phyloP scores from a whole-genome alignment of 352 stramenopile species.

The Hyphochytrium catenoides region DNA sequence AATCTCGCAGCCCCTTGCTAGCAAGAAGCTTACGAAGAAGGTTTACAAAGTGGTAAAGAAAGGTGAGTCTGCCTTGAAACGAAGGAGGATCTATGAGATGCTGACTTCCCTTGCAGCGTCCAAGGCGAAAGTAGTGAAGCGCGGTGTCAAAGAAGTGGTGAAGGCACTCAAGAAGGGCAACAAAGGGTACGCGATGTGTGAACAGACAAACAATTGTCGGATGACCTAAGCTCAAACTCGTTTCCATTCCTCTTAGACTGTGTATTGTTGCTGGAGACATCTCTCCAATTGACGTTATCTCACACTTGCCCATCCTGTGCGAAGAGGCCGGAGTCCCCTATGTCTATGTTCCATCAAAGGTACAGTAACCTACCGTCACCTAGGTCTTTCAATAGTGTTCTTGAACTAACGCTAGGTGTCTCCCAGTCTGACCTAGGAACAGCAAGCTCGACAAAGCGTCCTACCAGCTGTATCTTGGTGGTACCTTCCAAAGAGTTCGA shows the following conservation, averaged over 20 bases:
- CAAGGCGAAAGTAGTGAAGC: constrained; percentile 85
- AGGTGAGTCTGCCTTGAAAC: constrained; percentile 4
- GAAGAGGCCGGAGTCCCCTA: constrained; percentile 98
- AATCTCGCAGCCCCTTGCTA: constrained; percentile 89
- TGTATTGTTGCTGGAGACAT: constrained; percentile 98
- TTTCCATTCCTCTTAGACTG: constrained; percentile 18
- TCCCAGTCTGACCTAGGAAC: constrained; percentile 69
- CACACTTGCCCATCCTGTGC: constrained; percentile 91
- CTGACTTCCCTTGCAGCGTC: constrained; percentile 52
- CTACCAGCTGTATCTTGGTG: constrained; percentile 94
- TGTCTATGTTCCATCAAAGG: constrained; percentile 90
- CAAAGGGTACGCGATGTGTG: constrained; percentile 67
- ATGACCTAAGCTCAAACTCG: background rate
- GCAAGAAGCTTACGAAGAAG: constrained; percentile 88
- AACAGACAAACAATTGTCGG: background rate
- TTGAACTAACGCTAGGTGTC: constrained; percentile 4
- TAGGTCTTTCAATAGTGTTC: background rate
- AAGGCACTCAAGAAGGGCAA: constrained; percentile 92
- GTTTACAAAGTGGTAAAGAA: constrained; percentile 84
- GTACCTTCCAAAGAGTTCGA: constrained; percentile 67
- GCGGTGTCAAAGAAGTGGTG: constrained; percentile 98
- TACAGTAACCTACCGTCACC: constrained; percentile 16
- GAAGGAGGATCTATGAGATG: no score
- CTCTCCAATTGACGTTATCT: constrained; percentile 98
- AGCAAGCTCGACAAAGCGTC: constrained; percentile 88